phyloP scores from a whole-genome alignment of 2,329 filamentous ascomycete genomes.

The Penicillium sumatraense region DNA sequence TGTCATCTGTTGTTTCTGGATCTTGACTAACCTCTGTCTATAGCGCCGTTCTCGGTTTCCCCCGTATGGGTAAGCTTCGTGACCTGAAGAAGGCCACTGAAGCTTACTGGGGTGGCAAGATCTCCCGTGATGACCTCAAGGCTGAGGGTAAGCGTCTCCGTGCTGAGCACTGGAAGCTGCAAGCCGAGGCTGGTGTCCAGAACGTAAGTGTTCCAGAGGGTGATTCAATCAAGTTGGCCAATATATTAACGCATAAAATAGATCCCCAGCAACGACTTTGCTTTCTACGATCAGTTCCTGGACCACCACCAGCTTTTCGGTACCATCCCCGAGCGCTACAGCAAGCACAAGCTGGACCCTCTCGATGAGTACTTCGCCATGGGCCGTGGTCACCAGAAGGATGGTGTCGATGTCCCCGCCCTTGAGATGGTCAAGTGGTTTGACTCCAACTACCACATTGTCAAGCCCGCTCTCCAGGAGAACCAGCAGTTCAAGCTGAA shows the following conservation, averaged over 20 bases:
- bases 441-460: constrained; percentile 85
- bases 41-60: constrained; percentile 90
- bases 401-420: constrained; percentile 80
- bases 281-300: constrained; percentile 68
- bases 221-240: too few relatives aligned
- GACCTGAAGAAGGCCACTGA: constrained; percentile 99
- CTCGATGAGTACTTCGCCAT: constrained; percentile 99
- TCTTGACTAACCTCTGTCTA: constrained; percentile 10
- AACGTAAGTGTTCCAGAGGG: too few relatives aligned
- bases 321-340: constrained; percentile 92
- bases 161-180: constrained; percentile 98
- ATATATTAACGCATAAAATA: too few relatives aligned
- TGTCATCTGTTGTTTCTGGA: too few relatives aligned
- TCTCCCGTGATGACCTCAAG: constrained; percentile 87
- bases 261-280: constrained; percentile 99
- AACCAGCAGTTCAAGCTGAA: constrained; percentile 93
- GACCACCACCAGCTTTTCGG: constrained; percentile 45
- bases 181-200: constrained; percentile 97
- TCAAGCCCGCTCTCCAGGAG: constrained; percentile 97
- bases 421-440: constrained; percentile 99
- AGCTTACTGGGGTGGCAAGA: constrained; percentile 95
- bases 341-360: constrained; percentile 80
- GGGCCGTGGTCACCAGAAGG: constrained; percentile 95
- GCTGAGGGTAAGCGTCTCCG: constrained; percentile 96
- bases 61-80: constrained; percentile 96